Percentiles rank a stretch among this genome's conserved stretches.
Conservation (phyloP, 2,329 filamentous ascomycete species). For the Phialocephala subalpina region DNA sequence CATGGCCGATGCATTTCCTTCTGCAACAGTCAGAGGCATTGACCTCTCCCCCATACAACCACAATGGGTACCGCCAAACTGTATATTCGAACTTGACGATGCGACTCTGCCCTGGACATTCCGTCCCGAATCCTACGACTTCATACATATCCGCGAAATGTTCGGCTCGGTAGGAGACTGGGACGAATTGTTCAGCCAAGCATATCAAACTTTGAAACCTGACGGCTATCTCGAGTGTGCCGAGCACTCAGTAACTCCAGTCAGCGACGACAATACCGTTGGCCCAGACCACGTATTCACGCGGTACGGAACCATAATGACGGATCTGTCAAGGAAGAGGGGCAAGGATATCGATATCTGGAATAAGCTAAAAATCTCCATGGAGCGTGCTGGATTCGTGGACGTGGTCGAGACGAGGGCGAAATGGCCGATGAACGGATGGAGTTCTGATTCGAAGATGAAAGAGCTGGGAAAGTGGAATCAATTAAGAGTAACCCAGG, state of each 20-base stretch:
- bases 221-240: slow-evolving; percentile 6
- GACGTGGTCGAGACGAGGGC: slow-evolving; percentile 5
- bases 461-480: slow-evolving; percentile 15
- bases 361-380: background rate
- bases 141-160: slow-evolving; percentile 60
- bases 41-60: slow-evolving; percentile 40
- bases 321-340: background rate
- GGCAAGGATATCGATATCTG: slow-evolving; percentile 4
- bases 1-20: slow-evolving; percentile 33
- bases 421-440: slow-evolving; percentile 10
- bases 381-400: slow-evolving; percentile 8
- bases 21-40: slow-evolving; percentile 34
- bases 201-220: background rate
- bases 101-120: slow-evolving; percentile 52
- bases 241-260: background rate
- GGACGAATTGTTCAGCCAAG: background rate
- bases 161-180: slow-evolving; percentile 4
- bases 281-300: background rate
- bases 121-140: slow-evolving; percentile 58
- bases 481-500: slow-evolving; percentile 4
- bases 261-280: slow-evolving; percentile 2
- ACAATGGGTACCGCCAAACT: slow-evolving; percentile 38
- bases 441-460: slow-evolving; percentile 12
- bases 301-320: background rate
- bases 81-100: slow-evolving; percentile 44